These are phyloP conservation scores for Binderoboletus segoi DNA, from an alignment of 1,284 basidiomycete species.

Conservation along the genomic window DNA sequence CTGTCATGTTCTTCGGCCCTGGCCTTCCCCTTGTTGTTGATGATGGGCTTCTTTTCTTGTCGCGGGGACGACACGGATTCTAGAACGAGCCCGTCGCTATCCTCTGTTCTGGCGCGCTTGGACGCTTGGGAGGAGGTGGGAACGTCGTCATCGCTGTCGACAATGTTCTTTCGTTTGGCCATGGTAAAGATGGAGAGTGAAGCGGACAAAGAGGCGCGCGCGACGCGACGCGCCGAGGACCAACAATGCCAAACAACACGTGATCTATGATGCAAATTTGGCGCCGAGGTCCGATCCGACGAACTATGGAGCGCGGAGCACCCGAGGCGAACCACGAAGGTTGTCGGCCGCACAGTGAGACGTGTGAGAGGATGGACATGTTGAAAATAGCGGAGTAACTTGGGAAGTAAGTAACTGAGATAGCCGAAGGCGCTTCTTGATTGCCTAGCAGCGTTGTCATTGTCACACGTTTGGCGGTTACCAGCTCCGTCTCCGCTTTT, in stretches of 20 bases:
- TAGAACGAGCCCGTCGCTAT: conserved; percentile 21
- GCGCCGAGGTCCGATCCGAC: neutral
- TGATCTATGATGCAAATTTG: conserved; percentile 5
- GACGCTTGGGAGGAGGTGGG: conserved; percentile 28
- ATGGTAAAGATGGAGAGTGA: conserved; percentile 13
- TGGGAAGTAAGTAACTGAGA: neutral
- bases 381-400: neutral
- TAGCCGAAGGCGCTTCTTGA: conserved; percentile 24
- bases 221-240: conserved; percentile 32
- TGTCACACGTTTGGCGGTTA: conserved; percentile 31
- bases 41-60: conserved; percentile 14
- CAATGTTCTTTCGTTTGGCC: conserved; percentile 33
- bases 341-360: too few relatives aligned
- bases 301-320: too few relatives aligned
- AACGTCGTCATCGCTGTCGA: conserved; percentile 30
- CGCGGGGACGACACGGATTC: conserved; percentile 7
- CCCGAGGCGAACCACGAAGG: too few relatives aligned
- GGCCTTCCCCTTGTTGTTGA: conserved; percentile 29
- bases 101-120: conserved; percentile 35
- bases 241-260: conserved; percentile 33
- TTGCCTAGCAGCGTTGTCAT: neutral
- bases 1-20: conserved; percentile 31
- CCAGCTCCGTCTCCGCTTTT: conserved; percentile 6
- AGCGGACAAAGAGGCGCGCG: conserved; percentile 8
- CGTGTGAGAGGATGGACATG: too few relatives aligned